These are phyloP conservation scores for Phytophthora tubulina DNA, from an alignment of 352 stramenopile species.

Conservation along the genomic window DNA sequence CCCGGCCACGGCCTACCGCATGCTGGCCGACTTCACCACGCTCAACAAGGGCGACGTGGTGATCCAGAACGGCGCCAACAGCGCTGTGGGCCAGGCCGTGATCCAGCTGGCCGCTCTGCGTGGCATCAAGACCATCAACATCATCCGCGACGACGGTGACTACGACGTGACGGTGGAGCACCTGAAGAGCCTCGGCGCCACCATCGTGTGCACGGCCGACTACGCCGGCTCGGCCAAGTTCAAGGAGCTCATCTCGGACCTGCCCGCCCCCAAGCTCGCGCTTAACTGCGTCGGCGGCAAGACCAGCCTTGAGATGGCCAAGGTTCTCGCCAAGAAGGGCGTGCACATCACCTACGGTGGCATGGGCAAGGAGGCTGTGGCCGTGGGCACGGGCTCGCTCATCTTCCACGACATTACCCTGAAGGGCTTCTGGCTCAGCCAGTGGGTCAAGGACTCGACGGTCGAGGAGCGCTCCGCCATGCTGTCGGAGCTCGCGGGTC, in stretches of 20 bases:
- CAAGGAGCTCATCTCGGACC: constrained; percentile 84
- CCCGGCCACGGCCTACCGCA: constrained; percentile 85
- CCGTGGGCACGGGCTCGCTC: constrained; percentile 74
- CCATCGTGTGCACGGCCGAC: constrained; percentile 75
- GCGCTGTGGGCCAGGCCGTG: constrained; percentile 86
- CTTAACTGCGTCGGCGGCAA: constrained; percentile 86
- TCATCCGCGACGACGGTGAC: constrained; percentile 86
- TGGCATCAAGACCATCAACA: constrained; percentile 92
- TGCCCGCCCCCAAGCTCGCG: constrained; percentile 87
- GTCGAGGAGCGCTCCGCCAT: constrained; percentile 73
- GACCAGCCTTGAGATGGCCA: constrained; percentile 74
- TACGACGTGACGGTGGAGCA: constrained; percentile 82
- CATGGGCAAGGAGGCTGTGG: constrained; percentile 80
- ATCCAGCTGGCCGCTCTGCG: constrained; percentile 90
- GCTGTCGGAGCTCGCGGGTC: constrained; percentile 70
- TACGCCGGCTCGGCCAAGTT: constrained; percentile 85
- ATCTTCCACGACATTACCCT: constrained; percentile 92
- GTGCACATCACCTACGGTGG: constrained; percentile 86
- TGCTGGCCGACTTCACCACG: constrained; percentile 86
- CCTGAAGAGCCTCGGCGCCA: constrained; percentile 83
- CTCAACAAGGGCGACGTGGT: constrained; percentile 86
- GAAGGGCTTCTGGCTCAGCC: constrained; percentile 88
- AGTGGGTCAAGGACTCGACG: constrained; percentile 79
- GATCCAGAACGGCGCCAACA: constrained; percentile 93
- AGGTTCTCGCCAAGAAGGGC: constrained; percentile 77